phyloP scores from a whole-genome alignment of 2,329 filamentous ascomycete species.

The Eutypa lata region DNA sequence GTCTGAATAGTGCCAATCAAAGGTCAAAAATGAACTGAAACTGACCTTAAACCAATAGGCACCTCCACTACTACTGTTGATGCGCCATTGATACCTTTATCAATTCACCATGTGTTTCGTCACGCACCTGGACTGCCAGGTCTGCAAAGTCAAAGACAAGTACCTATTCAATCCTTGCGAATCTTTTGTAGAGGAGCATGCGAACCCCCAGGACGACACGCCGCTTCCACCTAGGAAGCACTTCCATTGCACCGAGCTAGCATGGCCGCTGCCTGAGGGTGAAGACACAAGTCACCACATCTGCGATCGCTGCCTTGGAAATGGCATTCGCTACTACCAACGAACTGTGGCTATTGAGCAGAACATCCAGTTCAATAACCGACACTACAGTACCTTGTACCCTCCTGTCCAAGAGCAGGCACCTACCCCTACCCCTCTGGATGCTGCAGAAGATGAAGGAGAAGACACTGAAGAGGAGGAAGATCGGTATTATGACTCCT shows the following conservation, averaged over 20 bases:
- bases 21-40: no score
- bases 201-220: neutral
- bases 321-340: slow-evolving; percentile 1
- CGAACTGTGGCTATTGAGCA: neutral
- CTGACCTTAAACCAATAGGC: no score
- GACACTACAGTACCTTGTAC: neutral
- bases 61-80: no score
- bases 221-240: neutral
- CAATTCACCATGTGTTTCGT: slow-evolving; percentile 6
- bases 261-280: slow-evolving; percentile 11
- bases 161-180: slow-evolving; percentile 7
- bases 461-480: neutral
- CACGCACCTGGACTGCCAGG: slow-evolving; percentile 4
- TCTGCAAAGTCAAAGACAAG: slow-evolving; percentile 3
- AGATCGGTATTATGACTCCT: neutral
- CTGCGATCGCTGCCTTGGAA: slow-evolving; percentile 13
- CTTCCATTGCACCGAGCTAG: slow-evolving; percentile 9
- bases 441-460: neutral
- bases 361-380: slow-evolving; percentile 1
- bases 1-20: no score
- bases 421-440: neutral
- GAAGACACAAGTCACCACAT: slow-evolving; percentile 1
- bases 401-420: neutral
- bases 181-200: neutral
- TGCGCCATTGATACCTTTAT: no score